Evolutionary conservation across 1,284 basidiomycete species (phyloP).

Genomic region (Inonotus hispidus): DNA sequence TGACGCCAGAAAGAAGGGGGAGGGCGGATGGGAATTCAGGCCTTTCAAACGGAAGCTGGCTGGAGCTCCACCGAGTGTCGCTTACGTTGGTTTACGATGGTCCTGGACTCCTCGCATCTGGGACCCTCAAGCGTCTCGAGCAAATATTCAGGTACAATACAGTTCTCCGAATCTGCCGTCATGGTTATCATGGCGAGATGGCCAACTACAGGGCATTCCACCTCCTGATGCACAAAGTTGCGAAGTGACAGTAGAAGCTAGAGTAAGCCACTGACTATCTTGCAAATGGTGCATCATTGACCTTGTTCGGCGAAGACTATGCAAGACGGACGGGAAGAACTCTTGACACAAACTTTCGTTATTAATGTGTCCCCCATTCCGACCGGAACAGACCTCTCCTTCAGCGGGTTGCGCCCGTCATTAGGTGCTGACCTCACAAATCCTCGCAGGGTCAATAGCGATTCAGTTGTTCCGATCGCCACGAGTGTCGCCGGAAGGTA

Average conservation of each 20-base stretch:
- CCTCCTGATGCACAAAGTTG: constrained; percentile 66
- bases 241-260: constrained; percentile 65
- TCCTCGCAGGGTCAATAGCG: constrained; percentile 55
- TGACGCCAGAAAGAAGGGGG: constrained; percentile 80
- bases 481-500: constrained; percentile 31
- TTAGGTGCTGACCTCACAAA: constrained; percentile 44
- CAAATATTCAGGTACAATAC: constrained; percentile 76
- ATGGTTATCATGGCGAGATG: constrained; percentile 89
- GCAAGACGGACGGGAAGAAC: constrained; percentile 68
- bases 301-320: constrained; percentile 42
- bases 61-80: constrained; percentile 74
- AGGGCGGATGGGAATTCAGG: constrained; percentile 86
- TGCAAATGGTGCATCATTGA: background rate
- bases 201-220: constrained; percentile 67
- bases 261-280: constrained; percentile 38
- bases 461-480: constrained; percentile 42
- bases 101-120: constrained; percentile 92
- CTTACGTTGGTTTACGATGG: constrained; percentile 83
- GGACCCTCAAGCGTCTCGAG: constrained; percentile 89
- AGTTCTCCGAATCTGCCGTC: constrained; percentile 74
- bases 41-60: constrained; percentile 87
- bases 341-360: constrained; percentile 59
- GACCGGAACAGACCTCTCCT: constrained; percentile 51
- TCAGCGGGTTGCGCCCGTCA: constrained; percentile 53
- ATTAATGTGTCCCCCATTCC: constrained; percentile 69